phyloP scores from a whole-genome alignment of 2,329 filamentous ascomycete species.

The Akanthomyces muscarius region DNA sequence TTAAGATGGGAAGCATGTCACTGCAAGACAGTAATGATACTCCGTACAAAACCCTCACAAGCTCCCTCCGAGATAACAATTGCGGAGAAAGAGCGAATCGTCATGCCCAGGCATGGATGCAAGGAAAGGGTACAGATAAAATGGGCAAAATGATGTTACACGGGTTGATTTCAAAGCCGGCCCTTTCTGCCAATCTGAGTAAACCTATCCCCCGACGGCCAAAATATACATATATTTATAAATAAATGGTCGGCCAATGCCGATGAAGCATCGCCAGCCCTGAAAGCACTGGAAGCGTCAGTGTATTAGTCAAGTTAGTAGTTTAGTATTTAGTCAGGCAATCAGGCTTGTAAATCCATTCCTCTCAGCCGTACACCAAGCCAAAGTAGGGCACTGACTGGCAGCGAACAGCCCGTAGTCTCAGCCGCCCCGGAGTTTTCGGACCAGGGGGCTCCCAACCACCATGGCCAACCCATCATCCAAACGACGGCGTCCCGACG shows the following conservation, averaged over 20 bases:
- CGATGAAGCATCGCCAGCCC: neutral
- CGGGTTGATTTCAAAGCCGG: constrained; percentile 7
- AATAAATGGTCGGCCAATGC: too few species aligned
- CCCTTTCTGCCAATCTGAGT: neutral
- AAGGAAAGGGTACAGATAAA: neutral
- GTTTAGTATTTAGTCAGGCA: too few species aligned
- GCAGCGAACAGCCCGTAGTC: neutral
- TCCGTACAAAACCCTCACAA: neutral
- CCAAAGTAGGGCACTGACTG: neutral
- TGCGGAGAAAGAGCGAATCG: neutral
- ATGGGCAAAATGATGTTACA: neutral
- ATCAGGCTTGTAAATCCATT: too few species aligned
- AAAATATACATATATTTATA: too few species aligned
- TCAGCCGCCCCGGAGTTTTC: constrained; percentile 12
- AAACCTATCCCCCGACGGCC: neutral
- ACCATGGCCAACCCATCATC: neutral
- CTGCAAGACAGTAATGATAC: neutral
- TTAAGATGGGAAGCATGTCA: neutral
- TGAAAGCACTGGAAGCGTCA: too few species aligned
- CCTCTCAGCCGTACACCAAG: constrained; percentile 5
- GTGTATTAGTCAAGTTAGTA: too few species aligned
- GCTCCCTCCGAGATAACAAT: neutral
- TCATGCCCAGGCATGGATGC: too few species aligned
- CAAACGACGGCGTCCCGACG: neutral
- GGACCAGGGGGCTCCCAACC: neutral